phyloP scores from a whole-genome alignment of 2,329 filamentous ascomycete genomes.

The Cryphonectria naterciae region DNA sequence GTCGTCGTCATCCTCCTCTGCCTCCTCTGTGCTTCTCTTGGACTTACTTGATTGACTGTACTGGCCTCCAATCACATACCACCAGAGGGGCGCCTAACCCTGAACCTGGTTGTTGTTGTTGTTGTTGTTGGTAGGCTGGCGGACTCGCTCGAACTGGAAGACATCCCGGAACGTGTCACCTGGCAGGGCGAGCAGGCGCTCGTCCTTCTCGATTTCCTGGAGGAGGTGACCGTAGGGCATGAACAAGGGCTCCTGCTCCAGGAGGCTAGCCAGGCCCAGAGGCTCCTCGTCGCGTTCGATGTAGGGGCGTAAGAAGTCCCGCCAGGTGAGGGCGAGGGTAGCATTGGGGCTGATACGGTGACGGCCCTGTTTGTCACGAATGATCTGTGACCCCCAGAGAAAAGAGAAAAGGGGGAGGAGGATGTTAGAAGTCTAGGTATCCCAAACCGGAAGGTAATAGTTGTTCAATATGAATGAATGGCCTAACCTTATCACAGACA shows the following conservation, averaged over 20 bases:
- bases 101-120: too few species aligned
- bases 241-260: background rate
- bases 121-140: background rate
- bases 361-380: background rate
- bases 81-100: background rate
- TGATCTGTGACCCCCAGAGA: background rate
- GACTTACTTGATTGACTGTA: background rate
- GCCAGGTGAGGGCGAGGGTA: background rate
- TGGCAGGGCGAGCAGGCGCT: background rate
- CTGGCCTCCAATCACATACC: background rate
- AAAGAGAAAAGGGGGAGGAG: too few species aligned
- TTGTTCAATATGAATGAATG: background rate
- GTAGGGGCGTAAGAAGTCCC: background rate
- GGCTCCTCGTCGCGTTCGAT: too few species aligned
- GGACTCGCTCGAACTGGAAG: background rate
- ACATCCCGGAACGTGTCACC: background rate
- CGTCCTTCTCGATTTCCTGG: background rate
- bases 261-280: too few species aligned
- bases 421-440: background rate
- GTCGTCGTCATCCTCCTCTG: too few species aligned
- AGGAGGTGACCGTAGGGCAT: background rate
- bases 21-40: background rate
- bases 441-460: too few species aligned
- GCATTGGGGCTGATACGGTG: background rate
- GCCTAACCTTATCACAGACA: background rate